Evolutionary conservation across 345 rosid species (phyloP), one percentile per base, ranked within the genome.

Genomic region (Raphanus sativus): DNA sequence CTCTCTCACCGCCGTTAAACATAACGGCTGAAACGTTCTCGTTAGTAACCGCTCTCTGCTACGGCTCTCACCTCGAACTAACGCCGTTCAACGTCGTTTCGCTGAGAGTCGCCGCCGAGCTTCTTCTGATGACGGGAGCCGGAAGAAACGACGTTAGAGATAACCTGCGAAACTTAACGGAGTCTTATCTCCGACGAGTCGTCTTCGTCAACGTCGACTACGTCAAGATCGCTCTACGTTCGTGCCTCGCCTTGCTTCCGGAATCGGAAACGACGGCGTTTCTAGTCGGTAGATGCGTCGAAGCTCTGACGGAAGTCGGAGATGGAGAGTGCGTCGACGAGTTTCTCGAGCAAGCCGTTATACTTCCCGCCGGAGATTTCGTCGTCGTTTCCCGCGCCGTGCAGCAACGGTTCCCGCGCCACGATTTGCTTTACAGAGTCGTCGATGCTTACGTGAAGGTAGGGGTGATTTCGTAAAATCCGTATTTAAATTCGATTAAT

Each of bases 361-460:
- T 45, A 5, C 80, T 94, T 62, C 68, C 68, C 15, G 65, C 83
- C 70, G 89, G 84, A 28, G 85, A 87, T 32, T 90, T 94, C 73
- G 69, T 75, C 63, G 69, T 84, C 65, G 84, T 85, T 24, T 84
- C 86, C 1, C 87, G 85, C 78, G 84, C 91, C 24, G 81, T 89
- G 84, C 84, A 85, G 34, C 73, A 80, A 26, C 78, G 80, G 66
- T 84, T 90, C 71, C 65, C 71, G 36, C 78, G 84, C 65, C 98
- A 94, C 80, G 96, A 94, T 77, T 50, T 84, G 77, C 81, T 91
- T 6, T 94, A 91, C 8, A 77, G 84, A 55, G 81, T 94, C 67
- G 81, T 90, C n/a, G 93, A 90, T 74, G 77, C 85, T n/a, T 90
- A 90, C 62, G 59, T 91, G 15, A 84, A 89, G 98, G 98, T 93